phyloP scores from a whole-genome alignment of 1,139 yeast species.

The Pneumocystis jirovecii region DNA sequence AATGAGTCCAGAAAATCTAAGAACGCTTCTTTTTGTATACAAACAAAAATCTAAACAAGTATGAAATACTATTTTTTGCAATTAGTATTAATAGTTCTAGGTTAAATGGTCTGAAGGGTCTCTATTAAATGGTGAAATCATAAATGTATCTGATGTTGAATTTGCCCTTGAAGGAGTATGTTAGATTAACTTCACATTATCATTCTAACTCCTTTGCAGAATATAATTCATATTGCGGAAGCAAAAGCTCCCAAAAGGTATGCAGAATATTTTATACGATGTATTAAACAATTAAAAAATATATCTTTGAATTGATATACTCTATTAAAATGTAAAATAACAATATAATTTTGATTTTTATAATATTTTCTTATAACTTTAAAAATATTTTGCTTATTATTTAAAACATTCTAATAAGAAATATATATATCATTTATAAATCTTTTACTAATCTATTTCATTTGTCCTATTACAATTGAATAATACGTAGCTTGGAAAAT shows the following conservation, averaged over 20 bases:
- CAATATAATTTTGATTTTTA: neutral
- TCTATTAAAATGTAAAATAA: neutral
- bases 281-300: slow-evolving; percentile 16
- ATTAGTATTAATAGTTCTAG: slow-evolving; percentile 26
- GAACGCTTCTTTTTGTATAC: slow-evolving; percentile 9
- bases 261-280: slow-evolving; percentile 37
- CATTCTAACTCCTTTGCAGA: neutral
- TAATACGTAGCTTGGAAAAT: too few species aligned
- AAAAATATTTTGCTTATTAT: too few species aligned
- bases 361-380: neutral
- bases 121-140: slow-evolving; percentile 29
- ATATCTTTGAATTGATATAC: neutral
- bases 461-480: too few species aligned
- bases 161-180: slow-evolving; percentile 27
- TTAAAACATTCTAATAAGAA: too few species aligned
- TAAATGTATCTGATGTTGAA: slow-evolving; percentile 32
- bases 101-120: slow-evolving; percentile 32
- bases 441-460: too few species aligned
- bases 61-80: slow-evolving; percentile 31
- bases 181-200: neutral
- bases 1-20: slow-evolving; percentile 23
- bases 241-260: slow-evolving; percentile 32
- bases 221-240: slow-evolving; percentile 32
- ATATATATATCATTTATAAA: too few species aligned
- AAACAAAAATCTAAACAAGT: slow-evolving; percentile 13